Percentiles rank a stretch among this genome's conserved stretches.
Conservation (phyloP, 202 grass and related monocot species). For the Cymbopogon flexuosus region DNA sequence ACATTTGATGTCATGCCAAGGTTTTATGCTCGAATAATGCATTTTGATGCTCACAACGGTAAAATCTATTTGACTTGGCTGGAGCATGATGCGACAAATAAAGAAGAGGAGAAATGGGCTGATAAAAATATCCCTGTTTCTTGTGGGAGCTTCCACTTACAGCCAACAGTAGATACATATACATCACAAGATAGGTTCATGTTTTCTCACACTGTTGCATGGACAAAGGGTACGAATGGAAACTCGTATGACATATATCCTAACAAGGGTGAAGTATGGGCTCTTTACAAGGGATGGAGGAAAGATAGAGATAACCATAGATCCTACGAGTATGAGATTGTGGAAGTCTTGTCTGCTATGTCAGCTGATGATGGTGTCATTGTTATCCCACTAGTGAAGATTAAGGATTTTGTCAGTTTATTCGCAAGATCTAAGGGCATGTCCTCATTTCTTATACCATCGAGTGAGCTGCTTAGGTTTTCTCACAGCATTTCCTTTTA, state of each 20-base stretch:
- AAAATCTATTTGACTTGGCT: conserved; percentile 68
- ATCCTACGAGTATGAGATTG: conserved; percentile 57
- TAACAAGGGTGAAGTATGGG: conserved; percentile 27
- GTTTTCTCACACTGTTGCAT: conserved; percentile 19
- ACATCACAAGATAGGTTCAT: neutral
- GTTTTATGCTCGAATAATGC: conserved; percentile 67
- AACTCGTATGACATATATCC: conserved; percentile 1
- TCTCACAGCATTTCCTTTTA: conserved; percentile 40
- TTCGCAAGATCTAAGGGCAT: conserved; percentile 39
- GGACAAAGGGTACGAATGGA: neutral
- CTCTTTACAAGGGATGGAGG: conserved; percentile 39
- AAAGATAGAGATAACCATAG: conserved; percentile 58
- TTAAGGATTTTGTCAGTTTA: conserved; percentile 72
- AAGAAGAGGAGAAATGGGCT: conserved; percentile 49
- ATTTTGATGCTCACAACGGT: conserved; percentile 27
- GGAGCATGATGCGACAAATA: conserved; percentile 34
- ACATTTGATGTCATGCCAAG: conserved; percentile 70
- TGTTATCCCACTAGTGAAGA: conserved; percentile 59
- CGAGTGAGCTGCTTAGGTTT: conserved; percentile 64
- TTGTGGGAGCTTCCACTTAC: conserved; percentile 65
- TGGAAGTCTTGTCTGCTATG: conserved; percentile 58
- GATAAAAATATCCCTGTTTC: conserved; percentile 65
- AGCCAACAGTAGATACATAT: neutral
- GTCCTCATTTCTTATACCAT: conserved; percentile 36
- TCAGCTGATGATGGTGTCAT: conserved; percentile 37